These are phyloP conservation scores for Chlamydomonas applanata DNA, from an alignment of 139 green algal species.

Conservation along the genomic window DNA sequence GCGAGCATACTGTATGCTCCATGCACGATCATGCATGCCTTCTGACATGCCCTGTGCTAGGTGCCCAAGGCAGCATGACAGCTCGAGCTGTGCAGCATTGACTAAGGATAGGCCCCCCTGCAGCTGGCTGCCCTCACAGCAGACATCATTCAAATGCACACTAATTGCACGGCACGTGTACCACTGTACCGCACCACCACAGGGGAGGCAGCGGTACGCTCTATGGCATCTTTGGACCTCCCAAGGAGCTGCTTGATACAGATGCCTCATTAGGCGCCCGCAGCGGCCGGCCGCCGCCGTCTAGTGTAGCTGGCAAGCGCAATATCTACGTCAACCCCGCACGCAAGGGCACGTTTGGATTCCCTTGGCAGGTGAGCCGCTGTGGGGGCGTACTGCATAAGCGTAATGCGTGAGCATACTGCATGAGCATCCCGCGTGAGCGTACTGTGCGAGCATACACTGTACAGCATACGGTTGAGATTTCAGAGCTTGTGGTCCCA, in stretches of 20 bases:
- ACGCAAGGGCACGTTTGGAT: constrained; percentile 17
- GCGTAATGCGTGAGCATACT: too few species aligned
- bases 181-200: background rate
- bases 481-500: too few species aligned
- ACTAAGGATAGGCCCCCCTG: background rate
- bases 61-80: background rate
- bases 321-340: constrained; percentile 22
- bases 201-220: background rate
- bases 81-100: background rate
- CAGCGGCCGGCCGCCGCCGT: background rate
- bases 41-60: background rate
- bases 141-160: background rate
- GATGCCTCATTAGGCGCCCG: background rate
- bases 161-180: background rate
- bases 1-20: background rate
- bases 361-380: constrained; percentile 10
- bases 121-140: background rate
- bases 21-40: background rate
- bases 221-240: constrained; percentile 2
- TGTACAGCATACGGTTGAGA: too few species aligned
- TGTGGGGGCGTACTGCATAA: too few species aligned
- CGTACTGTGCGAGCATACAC: too few species aligned
- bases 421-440: too few species aligned
- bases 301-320: background rate
- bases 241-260: background rate